Evolutionary conservation across 257 asterid species (phyloP).

Genomic region (Solanum pimpinellifolium): DNA sequence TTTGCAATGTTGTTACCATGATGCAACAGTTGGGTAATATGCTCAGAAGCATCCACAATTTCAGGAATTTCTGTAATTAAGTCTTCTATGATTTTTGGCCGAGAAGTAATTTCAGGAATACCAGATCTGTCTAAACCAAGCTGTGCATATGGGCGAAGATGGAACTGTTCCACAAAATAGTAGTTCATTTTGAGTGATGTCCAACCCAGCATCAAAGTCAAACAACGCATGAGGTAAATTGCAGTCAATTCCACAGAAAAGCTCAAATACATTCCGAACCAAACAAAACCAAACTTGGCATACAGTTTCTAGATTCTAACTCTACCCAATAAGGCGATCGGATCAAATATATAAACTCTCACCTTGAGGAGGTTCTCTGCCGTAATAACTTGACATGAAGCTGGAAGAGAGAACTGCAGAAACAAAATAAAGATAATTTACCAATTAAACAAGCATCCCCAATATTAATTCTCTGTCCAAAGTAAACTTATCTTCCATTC

Average conservation of each 20-base stretch:
- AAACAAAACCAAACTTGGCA: background rate
- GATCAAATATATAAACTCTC: background rate
- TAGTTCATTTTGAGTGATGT: background rate
- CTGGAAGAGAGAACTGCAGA: conserved; percentile 38
- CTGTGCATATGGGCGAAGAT: conserved; percentile 68
- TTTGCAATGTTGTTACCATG: conserved; percentile 1
- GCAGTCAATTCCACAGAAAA: background rate
- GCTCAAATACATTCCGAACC: background rate
- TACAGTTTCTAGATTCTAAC: background rate
- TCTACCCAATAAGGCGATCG: background rate
- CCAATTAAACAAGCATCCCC: background rate
- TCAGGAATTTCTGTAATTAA: conserved; percentile 74
- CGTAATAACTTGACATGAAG: conserved; percentile 24
- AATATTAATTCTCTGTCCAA: background rate
- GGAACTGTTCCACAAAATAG: conserved; percentile 38
- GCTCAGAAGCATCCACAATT: conserved; percentile 47
- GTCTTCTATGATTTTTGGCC: conserved; percentile 48
- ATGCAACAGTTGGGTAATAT: conserved; percentile 39
- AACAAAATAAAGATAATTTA: conserved; percentile 2
- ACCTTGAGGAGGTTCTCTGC: conserved; percentile 99
- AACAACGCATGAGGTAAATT: background rate
- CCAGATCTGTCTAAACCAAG: conserved; percentile 76
- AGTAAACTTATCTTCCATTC: background rate
- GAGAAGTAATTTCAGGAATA: conserved; percentile 46
- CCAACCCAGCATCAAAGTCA: background rate